Evolutionary conservation across 2,329 filamentous ascomycete genomes (phyloP).

Genomic region (Fusarium avenaceum): DNA sequence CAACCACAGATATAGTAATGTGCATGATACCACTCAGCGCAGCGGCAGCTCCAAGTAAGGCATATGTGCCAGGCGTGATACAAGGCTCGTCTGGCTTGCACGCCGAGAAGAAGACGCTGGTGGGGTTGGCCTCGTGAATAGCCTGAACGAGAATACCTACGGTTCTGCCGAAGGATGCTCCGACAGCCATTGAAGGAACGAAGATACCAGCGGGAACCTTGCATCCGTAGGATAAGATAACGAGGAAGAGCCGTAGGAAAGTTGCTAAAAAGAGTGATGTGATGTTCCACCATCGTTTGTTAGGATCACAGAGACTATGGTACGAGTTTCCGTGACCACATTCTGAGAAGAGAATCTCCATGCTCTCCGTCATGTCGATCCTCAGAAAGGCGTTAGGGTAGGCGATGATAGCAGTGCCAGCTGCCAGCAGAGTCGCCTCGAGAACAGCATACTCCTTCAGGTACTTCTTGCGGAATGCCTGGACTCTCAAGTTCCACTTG

Average conservation of each 20-base stretch:
- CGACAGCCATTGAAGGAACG: conserved; percentile 97
- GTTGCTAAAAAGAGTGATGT: conserved; percentile 84
- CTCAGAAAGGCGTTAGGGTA: conserved; percentile 95
- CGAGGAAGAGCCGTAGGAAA: conserved; percentile 82
- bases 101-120: conserved; percentile 86
- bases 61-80: conserved; percentile 97
- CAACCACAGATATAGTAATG: conserved; percentile 94
- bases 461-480: conserved; percentile 95
- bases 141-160: conserved; percentile 95
- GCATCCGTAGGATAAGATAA: conserved; percentile 96
- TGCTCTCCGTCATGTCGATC: conserved; percentile 99
- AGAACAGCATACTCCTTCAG: conserved; percentile 85
- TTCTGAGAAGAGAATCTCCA: conserved; percentile 97
- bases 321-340: conserved; percentile 92
- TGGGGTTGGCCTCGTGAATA: conserved; percentile 85
- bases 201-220: conserved; percentile 99
- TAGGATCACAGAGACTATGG: conserved; percentile 85
- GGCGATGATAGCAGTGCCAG: conserved; percentile 89
- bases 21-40: conserved; percentile 98
- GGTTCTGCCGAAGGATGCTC: conserved; percentile 91
- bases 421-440: conserved; percentile 87
- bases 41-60: conserved; percentile 91
- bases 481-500: conserved; percentile 93
- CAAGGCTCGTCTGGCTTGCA: conserved; percentile 94
- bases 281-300: conserved; percentile 83